Evolutionary conservation across 345 rosid species (phyloP), one percentile per base, ranked within the genome.

Genomic region (Salix dunnii): DNA sequence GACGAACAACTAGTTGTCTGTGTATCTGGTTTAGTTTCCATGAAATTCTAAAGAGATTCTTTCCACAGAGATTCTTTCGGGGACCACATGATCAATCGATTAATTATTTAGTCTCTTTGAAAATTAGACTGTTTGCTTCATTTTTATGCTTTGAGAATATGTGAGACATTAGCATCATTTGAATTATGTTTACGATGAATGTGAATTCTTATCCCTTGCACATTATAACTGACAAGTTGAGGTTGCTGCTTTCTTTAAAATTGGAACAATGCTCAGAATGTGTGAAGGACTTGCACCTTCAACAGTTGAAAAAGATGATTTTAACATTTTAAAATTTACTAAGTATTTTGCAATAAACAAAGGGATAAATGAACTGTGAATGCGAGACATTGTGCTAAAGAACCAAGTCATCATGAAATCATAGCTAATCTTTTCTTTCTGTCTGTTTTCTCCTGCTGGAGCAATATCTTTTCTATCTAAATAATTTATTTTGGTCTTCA

Each of bases 241-340:
- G 53, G 25, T 36, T 73, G 68, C 11, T 71, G 17, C 27, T 71
- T n/a, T 8, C 68, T 73, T 40, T 53, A 33, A 74, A n/a, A 30
- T 23, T 53, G 10, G 7, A 53, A 49, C 7, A 48, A 25, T 49
- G 48, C 35, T 16, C 51, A 67, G 53, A 49, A 67, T 25, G 27
- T 23, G 35, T 18, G 3, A 17, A 7, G 49, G 31, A 51, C 12
- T n/a, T 10, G 13, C 13, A 2, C 61, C 61, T 55, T 55, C 61
- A 55, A 55, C 61, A 1, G 4, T 55, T 55, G n/a, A n/a, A 21
- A 43, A 55, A 7, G 23, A 13, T 55, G 13, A 55, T 55, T 21
- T 21, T 10, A 55, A 55, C 27, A 21, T 55, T 55, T 55, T 55
- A 7, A 55, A 8, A 2, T 55, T 55, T 55, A n/a, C 9, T 1